A percentile compares a stretch with the other conserved stretches of the same genome.
Evolutionary conservation across 768 basidiomycete species (phyloP).

Genomic region (Hypsizygus marmoreus): DNA sequence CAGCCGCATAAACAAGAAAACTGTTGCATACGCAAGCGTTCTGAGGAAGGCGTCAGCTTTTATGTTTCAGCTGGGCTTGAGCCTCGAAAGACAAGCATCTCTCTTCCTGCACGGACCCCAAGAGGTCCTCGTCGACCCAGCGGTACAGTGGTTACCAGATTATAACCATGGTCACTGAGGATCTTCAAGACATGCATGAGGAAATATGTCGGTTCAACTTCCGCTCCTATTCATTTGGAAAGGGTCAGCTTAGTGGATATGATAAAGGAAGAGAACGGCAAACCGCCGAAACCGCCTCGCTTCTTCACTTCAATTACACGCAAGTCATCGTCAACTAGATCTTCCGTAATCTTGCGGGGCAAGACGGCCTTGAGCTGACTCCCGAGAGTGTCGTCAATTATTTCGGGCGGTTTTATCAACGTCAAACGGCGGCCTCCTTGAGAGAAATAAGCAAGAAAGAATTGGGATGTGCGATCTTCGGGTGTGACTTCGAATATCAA

Average conservation of each 20-base stretch:
- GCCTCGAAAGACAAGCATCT: conserved; percentile 68
- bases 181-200: conserved; percentile 64
- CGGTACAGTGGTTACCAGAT: conserved; percentile 67
- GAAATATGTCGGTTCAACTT: conserved; percentile 56
- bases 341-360: conserved; percentile 38
- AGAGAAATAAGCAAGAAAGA: conserved; percentile 70
- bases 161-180: conserved; percentile 56
- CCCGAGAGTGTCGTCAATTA: conserved; percentile 42
- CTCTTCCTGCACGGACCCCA: conserved; percentile 47
- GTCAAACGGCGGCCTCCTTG: conserved; percentile 58
- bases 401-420: conserved; percentile 45
- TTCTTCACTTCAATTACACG: conserved; percentile 59
- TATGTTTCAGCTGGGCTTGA: conserved; percentile 15
- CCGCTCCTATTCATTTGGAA: conserved; percentile 30
- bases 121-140: conserved; percentile 51
- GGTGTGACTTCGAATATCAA: conserved; percentile 64
- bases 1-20: too few species aligned
- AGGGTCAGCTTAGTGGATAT: not conserved
- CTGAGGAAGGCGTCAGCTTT: too few species aligned
- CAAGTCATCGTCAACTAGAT: conserved; percentile 49
- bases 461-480: conserved; percentile 50
- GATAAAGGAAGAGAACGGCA: not conserved
- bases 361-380: conserved; percentile 38
- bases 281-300: conserved; percentile 36
- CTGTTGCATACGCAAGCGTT: too few species aligned